Base-by-base conservation (phyloP, 345 rosid genomes). In the Euphorbia lathyris region DNA sequence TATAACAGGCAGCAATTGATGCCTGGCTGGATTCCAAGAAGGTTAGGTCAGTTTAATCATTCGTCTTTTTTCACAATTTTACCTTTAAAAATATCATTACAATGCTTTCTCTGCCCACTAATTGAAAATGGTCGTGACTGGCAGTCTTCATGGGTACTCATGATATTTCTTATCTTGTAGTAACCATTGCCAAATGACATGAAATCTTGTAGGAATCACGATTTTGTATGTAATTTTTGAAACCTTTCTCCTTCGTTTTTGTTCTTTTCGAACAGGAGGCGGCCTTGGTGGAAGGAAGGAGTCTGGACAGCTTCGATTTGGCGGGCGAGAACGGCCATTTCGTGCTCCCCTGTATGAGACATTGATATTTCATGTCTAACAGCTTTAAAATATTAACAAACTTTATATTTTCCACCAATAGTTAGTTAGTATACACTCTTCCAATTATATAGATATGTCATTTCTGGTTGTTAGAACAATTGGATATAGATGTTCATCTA, bases 21-120 rank as follows among this genome's bases (percentile, higher is more conserved):
- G 97, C 92, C 91, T 22, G 99, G 99, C 22, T 95, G 97, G 97
- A 90, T 95, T 74, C 99, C 99, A n/a, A 86, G 99, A 84, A 84
- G 99, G 87, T 83, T 95, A 87, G 99, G 99, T 87, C 27, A 79
- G 84, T 73, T 42, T 11, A 11, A 50, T 63, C 42, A 47, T 43
- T 34, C 67, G 32, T 27, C 36, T 47, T 45, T 66, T 40, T 5
- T 45, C 45, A 60, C 22, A 19, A 19, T 9, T 47, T 22, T 70
- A 43, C 5, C 10, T 11, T 36, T 52, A 1, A 13, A 62, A 51
- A 43, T 64, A 53, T 17, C 17, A 26, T 19, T 36, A 38, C 0
- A 59, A 59, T 3, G 25, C 63, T 30, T 59, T 40, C 30, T 9
- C 4, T 7, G 55, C 17, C 22, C 51, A 40, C n/a, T 29, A 42